Evolutionary conservation across 257 asterid species (phyloP).

Genomic region (Forsythia viridissima): DNA sequence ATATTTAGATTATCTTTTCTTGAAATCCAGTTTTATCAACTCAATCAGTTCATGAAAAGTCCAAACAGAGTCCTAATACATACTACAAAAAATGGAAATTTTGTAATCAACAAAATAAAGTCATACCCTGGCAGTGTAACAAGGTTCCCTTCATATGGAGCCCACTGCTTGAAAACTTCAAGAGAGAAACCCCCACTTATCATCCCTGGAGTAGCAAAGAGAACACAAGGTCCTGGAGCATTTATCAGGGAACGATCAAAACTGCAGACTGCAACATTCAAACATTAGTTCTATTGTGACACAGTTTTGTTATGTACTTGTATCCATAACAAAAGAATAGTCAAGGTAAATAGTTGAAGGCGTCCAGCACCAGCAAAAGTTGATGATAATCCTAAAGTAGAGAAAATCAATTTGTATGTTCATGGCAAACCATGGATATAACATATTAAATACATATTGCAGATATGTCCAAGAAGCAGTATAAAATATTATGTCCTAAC

Average conservation of each 20-base stretch:
- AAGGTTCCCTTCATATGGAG: conserved; percentile 81
- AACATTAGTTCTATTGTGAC: conserved; percentile 5
- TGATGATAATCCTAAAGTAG: background rate
- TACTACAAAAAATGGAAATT: conserved; percentile 1
- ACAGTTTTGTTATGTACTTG: background rate
- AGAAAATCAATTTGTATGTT: background rate
- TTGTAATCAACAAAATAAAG: background rate
- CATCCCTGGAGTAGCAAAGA: conserved; percentile 98
- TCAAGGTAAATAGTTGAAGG: background rate
- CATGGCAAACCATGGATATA: background rate
- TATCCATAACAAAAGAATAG: background rate
- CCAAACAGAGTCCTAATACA: background rate
- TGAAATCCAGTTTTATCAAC: background rate
- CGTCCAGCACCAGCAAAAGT: background rate
- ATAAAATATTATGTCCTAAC: background rate
- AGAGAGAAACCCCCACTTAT: conserved; percentile 91
- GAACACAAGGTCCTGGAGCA: conserved; percentile 95
- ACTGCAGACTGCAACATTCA: conserved; percentile 57
- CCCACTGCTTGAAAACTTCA: conserved; percentile 94
- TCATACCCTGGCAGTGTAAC: conserved; percentile 86
- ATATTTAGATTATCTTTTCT: background rate
- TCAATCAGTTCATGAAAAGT: conserved; percentile 12
- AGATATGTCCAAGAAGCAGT: background rate
- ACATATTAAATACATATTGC: background rate
- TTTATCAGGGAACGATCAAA: conserved; percentile 80